Evolutionary conservation across 495 filamentous ascomycete genomes (phyloP).

Genomic region (Tuber brumale): DNA sequence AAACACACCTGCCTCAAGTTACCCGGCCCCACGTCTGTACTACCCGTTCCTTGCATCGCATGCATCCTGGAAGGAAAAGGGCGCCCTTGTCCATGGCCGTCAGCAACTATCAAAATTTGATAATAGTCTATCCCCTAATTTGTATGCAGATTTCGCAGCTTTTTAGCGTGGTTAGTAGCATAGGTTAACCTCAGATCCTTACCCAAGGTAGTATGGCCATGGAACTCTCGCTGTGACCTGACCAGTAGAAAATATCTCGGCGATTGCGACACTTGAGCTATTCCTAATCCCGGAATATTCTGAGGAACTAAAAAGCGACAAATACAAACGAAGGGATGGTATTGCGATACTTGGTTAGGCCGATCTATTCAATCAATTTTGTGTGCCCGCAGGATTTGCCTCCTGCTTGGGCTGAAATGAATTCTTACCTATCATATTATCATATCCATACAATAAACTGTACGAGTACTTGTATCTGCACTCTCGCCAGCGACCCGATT

Average conservation of each 20-base stretch:
- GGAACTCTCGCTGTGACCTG: too few relatives aligned
- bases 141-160: too few relatives aligned
- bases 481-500: neutral
- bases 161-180: too few relatives aligned
- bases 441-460: neutral
- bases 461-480: too few relatives aligned
- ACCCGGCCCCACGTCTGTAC: neutral
- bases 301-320: too few relatives aligned
- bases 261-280: too few relatives aligned
- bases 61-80: neutral
- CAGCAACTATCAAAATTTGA: neutral
- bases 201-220: too few relatives aligned
- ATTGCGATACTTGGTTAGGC: neutral
- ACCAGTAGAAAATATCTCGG: too few relatives aligned
- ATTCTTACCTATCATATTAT: neutral
- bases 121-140: too few relatives aligned
- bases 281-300: too few relatives aligned
- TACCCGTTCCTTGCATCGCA: neutral
- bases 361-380: neutral
- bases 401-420: neutral
- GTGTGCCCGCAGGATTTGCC: neutral
- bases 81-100: neutral
- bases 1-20: neutral
- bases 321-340: too few relatives aligned
- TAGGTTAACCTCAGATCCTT: too few relatives aligned